Evolutionary conservation across 2,329 filamentous ascomycete genomes (phyloP).

Genomic region (Pseudocercospora fuligena): DNA sequence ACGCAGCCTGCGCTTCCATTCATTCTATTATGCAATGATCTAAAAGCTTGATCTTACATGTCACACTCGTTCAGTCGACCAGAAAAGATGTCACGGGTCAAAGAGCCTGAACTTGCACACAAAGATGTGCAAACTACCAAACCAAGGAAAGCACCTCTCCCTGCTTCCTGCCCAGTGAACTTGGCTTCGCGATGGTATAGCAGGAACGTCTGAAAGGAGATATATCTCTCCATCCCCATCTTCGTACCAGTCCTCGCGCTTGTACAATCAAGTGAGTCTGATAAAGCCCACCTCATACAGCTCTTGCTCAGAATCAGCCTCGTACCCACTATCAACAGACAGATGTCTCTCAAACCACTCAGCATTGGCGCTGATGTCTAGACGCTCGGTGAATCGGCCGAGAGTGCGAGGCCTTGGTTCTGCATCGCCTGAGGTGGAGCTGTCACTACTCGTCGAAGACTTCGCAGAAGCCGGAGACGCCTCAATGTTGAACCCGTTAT

Average conservation of each 20-base stretch:
- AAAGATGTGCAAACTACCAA: not conserved
- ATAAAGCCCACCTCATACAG: not conserved
- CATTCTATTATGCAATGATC: not conserved
- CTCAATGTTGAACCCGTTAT: not conserved
- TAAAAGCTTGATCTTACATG: not conserved
- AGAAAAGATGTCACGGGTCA: not conserved
- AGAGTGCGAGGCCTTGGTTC: not conserved
- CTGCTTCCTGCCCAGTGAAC: not conserved
- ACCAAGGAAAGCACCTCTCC: not conserved
- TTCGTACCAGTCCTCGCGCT: not conserved
- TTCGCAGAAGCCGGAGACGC: not conserved
- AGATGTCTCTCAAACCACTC: not conserved
- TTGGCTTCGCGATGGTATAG: not conserved
- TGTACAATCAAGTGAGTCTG: not conserved
- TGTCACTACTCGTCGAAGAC: not conserved
- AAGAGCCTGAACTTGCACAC: not conserved
- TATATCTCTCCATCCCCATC: not conserved
- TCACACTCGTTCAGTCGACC: not conserved
- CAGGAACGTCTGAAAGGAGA: not conserved
- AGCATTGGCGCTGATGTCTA: not conserved
- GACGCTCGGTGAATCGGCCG: not conserved
- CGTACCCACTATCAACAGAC: constrained; percentile 8
- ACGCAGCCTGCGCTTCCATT: not conserved
- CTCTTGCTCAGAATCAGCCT: constrained; percentile 5
- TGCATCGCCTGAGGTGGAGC: not conserved